These are phyloP conservation scores for Globisporangium cederbergense DNA, from an alignment of 352 stramenopile genomes.

Conservation along the genomic window DNA sequence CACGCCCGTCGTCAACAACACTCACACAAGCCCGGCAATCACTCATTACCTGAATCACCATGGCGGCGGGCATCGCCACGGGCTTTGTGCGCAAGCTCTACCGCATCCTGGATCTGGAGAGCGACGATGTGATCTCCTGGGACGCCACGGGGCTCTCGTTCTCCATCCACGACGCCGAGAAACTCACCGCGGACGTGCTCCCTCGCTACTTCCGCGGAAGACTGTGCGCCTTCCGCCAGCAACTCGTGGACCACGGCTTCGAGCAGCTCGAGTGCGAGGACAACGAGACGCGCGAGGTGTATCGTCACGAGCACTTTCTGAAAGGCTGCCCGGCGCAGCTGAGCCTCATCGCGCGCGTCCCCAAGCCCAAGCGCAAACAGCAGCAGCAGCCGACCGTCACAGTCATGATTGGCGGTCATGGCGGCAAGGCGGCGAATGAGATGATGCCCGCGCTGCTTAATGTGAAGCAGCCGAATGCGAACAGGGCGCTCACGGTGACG, in stretches of 20 bases:
- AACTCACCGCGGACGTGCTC: conserved; percentile 55
- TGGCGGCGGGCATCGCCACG: conserved; percentile 56
- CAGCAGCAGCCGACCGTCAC: not conserved
- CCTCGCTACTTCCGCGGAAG: conserved; percentile 68
- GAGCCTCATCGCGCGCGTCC: conserved; percentile 51
- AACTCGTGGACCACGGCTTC: conserved; percentile 75
- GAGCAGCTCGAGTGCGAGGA: conserved; percentile 58
- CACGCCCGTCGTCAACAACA: not conserved
- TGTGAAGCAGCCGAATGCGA: not conserved
- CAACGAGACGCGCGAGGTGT: conserved; percentile 46
- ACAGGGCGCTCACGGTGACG: conserved; percentile 42
- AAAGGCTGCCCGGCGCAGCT: conserved; percentile 44
- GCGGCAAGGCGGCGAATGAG: not conserved
- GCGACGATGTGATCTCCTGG: conserved; percentile 55
- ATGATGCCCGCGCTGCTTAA: conserved; percentile 11
- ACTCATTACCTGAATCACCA: conserved; percentile 10
- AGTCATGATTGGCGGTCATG: not conserved
- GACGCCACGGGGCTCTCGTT: conserved; percentile 53
- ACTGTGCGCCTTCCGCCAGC: conserved; percentile 69
- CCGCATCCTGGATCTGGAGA: conserved; percentile 75
- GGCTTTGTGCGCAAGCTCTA: conserved; percentile 84
- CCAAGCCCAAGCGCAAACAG: conserved; percentile 13
- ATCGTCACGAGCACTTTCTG: conserved; percentile 53
- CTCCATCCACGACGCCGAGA: conserved; percentile 58
- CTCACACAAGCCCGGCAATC: not conserved